phyloP scores from a whole-genome alignment of 169 alveolate genomes.

The Plasmodium fragile region DNA sequence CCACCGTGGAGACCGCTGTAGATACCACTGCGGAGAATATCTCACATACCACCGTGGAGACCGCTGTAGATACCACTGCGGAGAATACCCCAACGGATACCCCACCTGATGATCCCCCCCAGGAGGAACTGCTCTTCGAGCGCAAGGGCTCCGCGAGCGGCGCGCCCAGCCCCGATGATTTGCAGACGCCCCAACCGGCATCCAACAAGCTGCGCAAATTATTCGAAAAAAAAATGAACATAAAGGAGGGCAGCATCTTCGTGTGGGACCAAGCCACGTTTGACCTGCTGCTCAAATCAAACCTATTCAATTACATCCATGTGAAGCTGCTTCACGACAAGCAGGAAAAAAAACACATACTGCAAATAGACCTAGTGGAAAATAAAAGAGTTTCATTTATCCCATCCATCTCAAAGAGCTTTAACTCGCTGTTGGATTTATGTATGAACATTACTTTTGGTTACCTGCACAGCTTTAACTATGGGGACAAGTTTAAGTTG shows the following conservation, averaged over 20 bases:
- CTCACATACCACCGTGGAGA: too few relatives aligned
- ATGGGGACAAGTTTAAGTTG: constrained; percentile 47
- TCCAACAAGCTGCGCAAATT: constrained; percentile 4
- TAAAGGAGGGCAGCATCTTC: constrained; percentile 59
- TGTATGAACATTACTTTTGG: constrained; percentile 56
- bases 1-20: background rate
- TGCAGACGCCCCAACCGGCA: background rate
- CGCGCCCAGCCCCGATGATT: constrained; percentile 3
- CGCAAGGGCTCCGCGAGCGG: constrained; percentile 7
- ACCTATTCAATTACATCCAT: constrained; percentile 48
- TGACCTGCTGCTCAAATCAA: constrained; percentile 36
- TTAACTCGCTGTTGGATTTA: constrained; percentile 56
- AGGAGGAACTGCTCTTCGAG: constrained; percentile 16
- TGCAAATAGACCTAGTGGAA: constrained; percentile 56
- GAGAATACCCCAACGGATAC: background rate
- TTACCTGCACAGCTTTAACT: constrained; percentile 38
- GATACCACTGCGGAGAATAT: too few relatives aligned
- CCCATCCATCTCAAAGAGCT: constrained; percentile 74
- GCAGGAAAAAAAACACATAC: constrained; percentile 12
- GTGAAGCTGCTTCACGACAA: constrained; percentile 34
- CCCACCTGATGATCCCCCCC: background rate
- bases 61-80: too few relatives aligned
- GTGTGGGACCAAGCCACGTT: constrained; percentile 67
- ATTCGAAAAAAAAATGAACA: constrained; percentile 67
- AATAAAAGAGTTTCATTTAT: constrained; percentile 41